Conservation (phyloP, 1,284 basidiomycete species). For the Sparassis latifolia region DNA sequence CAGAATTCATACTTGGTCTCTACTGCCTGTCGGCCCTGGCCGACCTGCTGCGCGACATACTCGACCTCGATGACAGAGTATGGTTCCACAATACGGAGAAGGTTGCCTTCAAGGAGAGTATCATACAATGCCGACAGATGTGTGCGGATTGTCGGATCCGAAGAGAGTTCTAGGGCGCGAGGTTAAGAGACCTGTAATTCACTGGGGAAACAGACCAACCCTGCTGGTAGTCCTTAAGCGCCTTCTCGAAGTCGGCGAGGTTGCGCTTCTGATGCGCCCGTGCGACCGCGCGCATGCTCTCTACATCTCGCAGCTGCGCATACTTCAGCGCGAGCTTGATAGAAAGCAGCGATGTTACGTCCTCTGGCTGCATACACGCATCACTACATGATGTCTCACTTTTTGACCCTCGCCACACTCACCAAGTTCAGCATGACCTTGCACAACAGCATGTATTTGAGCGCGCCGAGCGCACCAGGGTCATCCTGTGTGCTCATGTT, state of each 20-base stretch:
- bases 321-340: conserved; percentile 89
- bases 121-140: conserved; percentile 93
- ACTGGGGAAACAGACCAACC: conserved; percentile 36
- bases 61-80: conserved; percentile 90
- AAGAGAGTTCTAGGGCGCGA: conserved; percentile 68
- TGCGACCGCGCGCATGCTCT: conserved; percentile 93
- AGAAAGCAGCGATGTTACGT: conserved; percentile 80
- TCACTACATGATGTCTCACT: background rate
- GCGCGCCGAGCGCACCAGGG: conserved; percentile 70
- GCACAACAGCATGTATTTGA: conserved; percentile 98
- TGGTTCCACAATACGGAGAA: conserved; percentile 91
- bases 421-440: conserved; percentile 97
- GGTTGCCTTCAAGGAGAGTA: conserved; percentile 91
- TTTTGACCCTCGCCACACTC: conserved; percentile 22
- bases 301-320: conserved; percentile 76
- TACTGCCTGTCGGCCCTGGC: conserved; percentile 87
- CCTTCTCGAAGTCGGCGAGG: conserved; percentile 84
- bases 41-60: conserved; percentile 85
- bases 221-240: conserved; percentile 81
- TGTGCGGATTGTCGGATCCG: conserved; percentile 90
- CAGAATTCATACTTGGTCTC: conserved; percentile 78
- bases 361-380: conserved; percentile 67
- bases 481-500: conserved; percentile 69
- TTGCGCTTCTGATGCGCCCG: conserved; percentile 90
- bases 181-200: background rate